Base-by-base conservation (phyloP, 73 alveolate genomes). In the Paramecium primaurelia region DNA sequence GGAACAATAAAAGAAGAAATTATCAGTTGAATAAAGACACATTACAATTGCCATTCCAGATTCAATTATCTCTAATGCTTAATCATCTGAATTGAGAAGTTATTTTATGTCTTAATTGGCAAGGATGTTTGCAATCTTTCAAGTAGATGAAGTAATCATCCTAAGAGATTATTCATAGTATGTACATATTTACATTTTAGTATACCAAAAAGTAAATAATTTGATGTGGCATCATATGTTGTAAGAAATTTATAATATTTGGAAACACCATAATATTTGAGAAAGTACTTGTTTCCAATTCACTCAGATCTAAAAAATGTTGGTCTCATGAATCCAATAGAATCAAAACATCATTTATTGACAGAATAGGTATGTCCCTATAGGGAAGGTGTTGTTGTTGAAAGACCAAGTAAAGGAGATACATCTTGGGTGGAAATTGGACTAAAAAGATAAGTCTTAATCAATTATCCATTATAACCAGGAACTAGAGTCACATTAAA, bases 401-500 rank as follows among this genome's bases (percentile, higher is more conserved):
- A 95, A 54, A 92, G 99, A 86, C 99, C 99, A n/a, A 94, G 93
- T 18, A 93, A 95, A 83, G 88, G 95, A 6, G 95, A 95, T 11
- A 99, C 99, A 0, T 94, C 99, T 1, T 98, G 99, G 99, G 99
- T 96, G 16, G 97, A 98, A 93, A 96, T 97, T 58, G 99, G 99
- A 42, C 96, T 97, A 45, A 93, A 95, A 71, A 94, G 95, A 86
- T 97, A 97, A 88, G 97, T 98, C 90, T 93, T 94, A 86, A 96
- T 98, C 12, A 95, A 97, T 87, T 88, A 95, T 60, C 84, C 89
- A 92, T 86, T 98, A 71, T 97, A 96, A 37, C 96, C 97, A 89
- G 97, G 97, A 59, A 97, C 99, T 30, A 94, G 99, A 95, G 99
- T 98, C 4, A 98, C 99, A 1, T 98, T 98, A 8, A 97, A 95